Conservation (phyloP, 2,329 filamentous ascomycete genomes). For the Fusarium sacchari region DNA sequence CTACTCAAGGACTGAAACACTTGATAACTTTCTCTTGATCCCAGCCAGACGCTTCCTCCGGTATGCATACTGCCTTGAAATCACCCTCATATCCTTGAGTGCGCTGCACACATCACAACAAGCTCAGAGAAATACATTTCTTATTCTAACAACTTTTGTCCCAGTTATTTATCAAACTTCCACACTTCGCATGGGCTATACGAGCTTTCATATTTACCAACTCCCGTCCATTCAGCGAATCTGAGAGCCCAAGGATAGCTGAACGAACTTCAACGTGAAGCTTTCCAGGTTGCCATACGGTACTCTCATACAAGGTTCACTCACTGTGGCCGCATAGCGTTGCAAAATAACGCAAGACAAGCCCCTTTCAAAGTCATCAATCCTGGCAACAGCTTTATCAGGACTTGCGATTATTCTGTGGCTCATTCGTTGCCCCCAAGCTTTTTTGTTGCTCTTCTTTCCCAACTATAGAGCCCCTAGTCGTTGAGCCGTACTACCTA, state of each 20-base stretch:
- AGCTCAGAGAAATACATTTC: background rate
- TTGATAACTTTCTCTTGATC: constrained; percentile 20
- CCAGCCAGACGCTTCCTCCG: constrained; percentile 10
- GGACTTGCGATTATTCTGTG: constrained; percentile 1
- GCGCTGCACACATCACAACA: background rate
- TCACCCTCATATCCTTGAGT: background rate
- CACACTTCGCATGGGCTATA: background rate
- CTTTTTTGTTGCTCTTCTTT: constrained; percentile 20
- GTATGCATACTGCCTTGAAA: constrained; percentile 24
- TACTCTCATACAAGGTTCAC: background rate
- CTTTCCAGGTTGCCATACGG: background rate
- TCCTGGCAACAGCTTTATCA: constrained; percentile 12
- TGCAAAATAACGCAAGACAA: constrained; percentile 3
- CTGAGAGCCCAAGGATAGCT: background rate
- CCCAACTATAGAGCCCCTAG: constrained; percentile 23
- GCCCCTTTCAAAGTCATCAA: background rate
- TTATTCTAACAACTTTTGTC: constrained; percentile 14
- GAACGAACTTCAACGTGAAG: constrained; percentile 6
- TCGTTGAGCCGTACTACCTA: constrained; percentile 19
- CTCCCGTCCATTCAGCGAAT: background rate
- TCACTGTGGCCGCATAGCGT: background rate
- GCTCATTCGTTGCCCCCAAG: constrained; percentile 3
- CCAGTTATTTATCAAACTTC: constrained; percentile 5
- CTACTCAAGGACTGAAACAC: constrained; percentile 30
- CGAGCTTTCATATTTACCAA: background rate